phyloP scores from a whole-genome alignment of 176 grass and related monocot species.

The Bonia amplexicaulis region DNA sequence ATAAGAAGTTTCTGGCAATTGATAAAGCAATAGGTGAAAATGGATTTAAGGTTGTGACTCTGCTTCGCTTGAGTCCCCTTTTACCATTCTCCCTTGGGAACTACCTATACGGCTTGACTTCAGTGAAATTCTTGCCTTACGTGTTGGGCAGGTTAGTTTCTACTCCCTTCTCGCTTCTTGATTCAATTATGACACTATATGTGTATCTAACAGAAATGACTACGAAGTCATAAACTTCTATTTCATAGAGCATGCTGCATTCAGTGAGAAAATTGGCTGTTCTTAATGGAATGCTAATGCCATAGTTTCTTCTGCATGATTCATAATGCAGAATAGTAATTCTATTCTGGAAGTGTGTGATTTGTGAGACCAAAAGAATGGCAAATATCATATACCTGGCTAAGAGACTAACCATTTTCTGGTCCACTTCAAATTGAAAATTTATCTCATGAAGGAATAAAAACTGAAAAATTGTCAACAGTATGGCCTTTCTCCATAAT shows the following conservation, averaged over 20 bases:
- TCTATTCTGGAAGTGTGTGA: neutral
- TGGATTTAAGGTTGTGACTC: conserved; percentile 93
- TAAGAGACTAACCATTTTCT: conserved; percentile 6
- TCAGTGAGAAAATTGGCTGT: conserved; percentile 7
- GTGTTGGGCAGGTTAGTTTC: conserved; percentile 88
- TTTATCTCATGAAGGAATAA: neutral
- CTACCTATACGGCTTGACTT: conserved; percentile 96
- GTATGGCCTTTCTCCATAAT: neutral
- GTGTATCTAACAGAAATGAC: neutral
- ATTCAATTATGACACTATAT: neutral
- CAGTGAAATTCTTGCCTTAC: conserved; percentile 94
- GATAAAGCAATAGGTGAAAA: conserved; percentile 99
- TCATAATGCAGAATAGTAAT: neutral
- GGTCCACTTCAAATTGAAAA: neutral
- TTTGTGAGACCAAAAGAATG: neutral
- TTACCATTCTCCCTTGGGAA: conserved; percentile 96
- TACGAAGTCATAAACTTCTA: neutral
- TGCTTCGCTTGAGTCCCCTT: conserved; percentile 90
- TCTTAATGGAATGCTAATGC: neutral
- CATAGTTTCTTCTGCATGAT: conserved; percentile 18
- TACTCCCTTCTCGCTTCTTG: neutral
- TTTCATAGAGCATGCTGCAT: neutral
- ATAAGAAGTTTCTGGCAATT: conserved; percentile 96
- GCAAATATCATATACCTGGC: neutral
- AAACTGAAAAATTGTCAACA: neutral